Percentiles rank a stretch among this genome's conserved stretches.
phyloP scores from a whole-genome alignment of 1,284 basidiomycete species.

The Taiwanofungus camphoratus region DNA sequence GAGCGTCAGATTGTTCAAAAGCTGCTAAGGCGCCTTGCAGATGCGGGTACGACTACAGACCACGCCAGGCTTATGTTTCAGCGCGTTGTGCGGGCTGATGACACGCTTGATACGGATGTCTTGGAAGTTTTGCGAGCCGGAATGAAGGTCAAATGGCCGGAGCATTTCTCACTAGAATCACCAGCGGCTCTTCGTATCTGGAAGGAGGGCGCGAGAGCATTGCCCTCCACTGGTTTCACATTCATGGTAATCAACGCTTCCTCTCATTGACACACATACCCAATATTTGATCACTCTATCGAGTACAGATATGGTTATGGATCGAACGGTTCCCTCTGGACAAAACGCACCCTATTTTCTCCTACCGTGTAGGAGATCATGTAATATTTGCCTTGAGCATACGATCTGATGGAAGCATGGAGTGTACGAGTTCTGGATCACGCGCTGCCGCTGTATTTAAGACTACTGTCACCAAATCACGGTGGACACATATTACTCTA shows the following conservation, averaged over 20 bases:
- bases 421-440: slow-evolving; percentile 40
- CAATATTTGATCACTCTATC: slow-evolving; percentile 1
- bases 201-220: slow-evolving; percentile 38
- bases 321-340: slow-evolving; percentile 49
- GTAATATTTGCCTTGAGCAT: slow-evolving; percentile 41
- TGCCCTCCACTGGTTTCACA: slow-evolving; percentile 59
- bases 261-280: not conserved
- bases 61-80: slow-evolving; percentile 59
- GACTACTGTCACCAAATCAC: slow-evolving; percentile 39
- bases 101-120: slow-evolving; percentile 50
- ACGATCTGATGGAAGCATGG: slow-evolving; percentile 50
- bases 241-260: slow-evolving; percentile 48
- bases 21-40: slow-evolving; percentile 56
- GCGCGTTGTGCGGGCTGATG: slow-evolving; percentile 37
- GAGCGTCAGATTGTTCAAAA: slow-evolving; percentile 55
- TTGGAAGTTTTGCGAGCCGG: slow-evolving; percentile 62
- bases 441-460: slow-evolving; percentile 39
- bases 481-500: slow-evolving; percentile 67
- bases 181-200: slow-evolving; percentile 42
- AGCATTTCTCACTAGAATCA: slow-evolving; percentile 64
- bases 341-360: slow-evolving; percentile 40
- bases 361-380: slow-evolving; percentile 33
- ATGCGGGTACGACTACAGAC: slow-evolving; percentile 61
- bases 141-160: slow-evolving; percentile 68
- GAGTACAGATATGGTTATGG: slow-evolving; percentile 59